Evolutionary conservation across 305 asterid genomes (phyloP), one percentile per base, ranked within the genome.

Genomic region (Withania somnifera): DNA sequence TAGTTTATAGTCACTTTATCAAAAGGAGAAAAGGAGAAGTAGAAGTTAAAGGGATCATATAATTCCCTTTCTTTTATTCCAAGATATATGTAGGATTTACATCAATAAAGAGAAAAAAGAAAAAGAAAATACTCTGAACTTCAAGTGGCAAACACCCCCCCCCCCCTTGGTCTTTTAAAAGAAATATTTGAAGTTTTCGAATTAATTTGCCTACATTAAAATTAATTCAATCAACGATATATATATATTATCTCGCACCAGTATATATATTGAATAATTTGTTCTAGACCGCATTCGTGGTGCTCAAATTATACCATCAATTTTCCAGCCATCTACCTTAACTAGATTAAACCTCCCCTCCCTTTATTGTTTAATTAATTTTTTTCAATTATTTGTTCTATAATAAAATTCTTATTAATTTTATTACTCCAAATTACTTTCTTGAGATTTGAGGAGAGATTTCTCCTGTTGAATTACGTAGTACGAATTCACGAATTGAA

Each of bases 1-100:
- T 77, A 17, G 66, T 77, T 77, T 77, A n/a, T n/a, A 56, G 50
- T 64, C 15, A 66, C 51, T n/a, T 36, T 34, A 63, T 63, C 30
- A 30, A 30, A 13, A 38, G 45, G 38, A 34, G 38, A 38, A 51
- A 32, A 3, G 63, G 26, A 28, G 54, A 77, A 53, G 50, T 28
- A 77, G 11, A 77, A 53, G 11, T 11, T 28, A 77, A n/a, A 77
- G 50, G 67, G 32, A 32, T 53, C 47, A 36, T 19, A 51, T 20
- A 51, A 77, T 20, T 19, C 54, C 34, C 30, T 40, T 68, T 68
- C 77, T 68, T 68, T 68, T 40, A 40, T 68, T 68, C 19, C 77
- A 68, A 68, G 54, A 40, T 19, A 68, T 30, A 51, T 5, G 3
- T 13, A 36, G 30, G 4, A 15, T 40, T 67, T 36, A 67, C 52